Percentiles rank a stretch among this genome's conserved stretches.
Evolutionary conservation across 768 basidiomycete genomes (phyloP).

Genomic region (Auricularia sp.): DNA sequence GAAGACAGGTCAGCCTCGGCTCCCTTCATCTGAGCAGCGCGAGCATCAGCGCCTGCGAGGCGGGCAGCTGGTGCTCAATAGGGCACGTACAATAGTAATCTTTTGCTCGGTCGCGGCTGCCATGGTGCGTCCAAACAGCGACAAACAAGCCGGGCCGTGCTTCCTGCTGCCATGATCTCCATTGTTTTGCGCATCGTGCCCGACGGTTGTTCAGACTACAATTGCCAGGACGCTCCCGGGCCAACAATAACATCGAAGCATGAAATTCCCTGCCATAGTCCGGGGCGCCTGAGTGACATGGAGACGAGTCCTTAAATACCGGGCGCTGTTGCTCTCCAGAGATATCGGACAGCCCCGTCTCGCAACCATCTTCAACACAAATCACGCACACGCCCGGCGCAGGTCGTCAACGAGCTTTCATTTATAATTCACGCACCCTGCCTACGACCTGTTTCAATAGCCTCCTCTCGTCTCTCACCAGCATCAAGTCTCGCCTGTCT

Average conservation of each 20-base stretch:
- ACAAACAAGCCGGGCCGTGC: too few species aligned
- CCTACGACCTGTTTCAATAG: background rate
- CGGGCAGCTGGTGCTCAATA: too few species aligned
- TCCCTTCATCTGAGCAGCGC: background rate
- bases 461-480: background rate
- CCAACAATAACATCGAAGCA: background rate
- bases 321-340: background rate
- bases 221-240: background rate
- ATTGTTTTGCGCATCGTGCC: background rate
- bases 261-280: background rate
- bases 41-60: too few species aligned
- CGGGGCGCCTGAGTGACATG: background rate
- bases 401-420: background rate
- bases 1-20: conserved; percentile 56
- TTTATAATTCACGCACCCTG: background rate
- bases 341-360: background rate
- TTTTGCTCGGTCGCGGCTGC: too few species aligned
- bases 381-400: background rate
- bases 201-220: background rate
- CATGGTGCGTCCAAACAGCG: too few species aligned
- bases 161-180: background rate
- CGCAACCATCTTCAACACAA: background rate
- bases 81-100: too few species aligned
- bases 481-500: background rate
- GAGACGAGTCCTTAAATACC: background rate